Conservation (phyloP, 495 filamentous ascomycete genomes). For the Hypoxylon intermedium region DNA sequence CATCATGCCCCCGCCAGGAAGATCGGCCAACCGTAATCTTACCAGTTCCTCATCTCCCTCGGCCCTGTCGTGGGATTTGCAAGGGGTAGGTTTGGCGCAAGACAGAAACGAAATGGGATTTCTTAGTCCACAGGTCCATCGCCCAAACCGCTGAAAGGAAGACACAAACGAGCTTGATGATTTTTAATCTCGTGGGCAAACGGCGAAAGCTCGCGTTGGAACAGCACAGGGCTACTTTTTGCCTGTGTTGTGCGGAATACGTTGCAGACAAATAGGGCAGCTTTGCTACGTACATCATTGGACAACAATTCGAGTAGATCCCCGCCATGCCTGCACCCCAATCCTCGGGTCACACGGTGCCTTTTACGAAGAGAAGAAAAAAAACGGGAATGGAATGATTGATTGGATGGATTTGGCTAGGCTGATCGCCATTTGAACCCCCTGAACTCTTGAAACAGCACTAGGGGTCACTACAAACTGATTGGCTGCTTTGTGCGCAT, state of each 20-base stretch:
- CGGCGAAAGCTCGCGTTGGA: too few relatives aligned
- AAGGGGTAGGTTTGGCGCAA: slow-evolving; percentile 18
- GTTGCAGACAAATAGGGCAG: slow-evolving; percentile 4
- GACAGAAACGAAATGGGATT: neutral
- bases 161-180: neutral
- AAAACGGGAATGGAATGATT: slow-evolving; percentile 14
- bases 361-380: slow-evolving; percentile 2
- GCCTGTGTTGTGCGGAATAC: too few relatives aligned
- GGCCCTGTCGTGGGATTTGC: slow-evolving; percentile 28
- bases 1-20: slow-evolving; percentile 22
- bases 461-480: slow-evolving; percentile 22
- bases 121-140: neutral
- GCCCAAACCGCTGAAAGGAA: slow-evolving; percentile 1
- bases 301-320: too few relatives aligned
- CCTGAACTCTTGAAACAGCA: slow-evolving; percentile 33
- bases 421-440: slow-evolving; percentile 36
- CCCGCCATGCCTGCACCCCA: slow-evolving; percentile 15
- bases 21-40: slow-evolving; percentile 39
- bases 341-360: slow-evolving; percentile 35
- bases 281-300: neutral
- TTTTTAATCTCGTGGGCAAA: neutral
- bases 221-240: too few relatives aligned
- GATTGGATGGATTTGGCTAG: slow-evolving; percentile 26
- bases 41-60: slow-evolving; percentile 28
- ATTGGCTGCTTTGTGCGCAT: slow-evolving; percentile 24